A percentile compares a stretch with the other conserved stretches of the same genome.
Evolutionary conservation across 352 stramenopile species (phyloP).

Genomic region (Blastocystis sp.): DNA sequence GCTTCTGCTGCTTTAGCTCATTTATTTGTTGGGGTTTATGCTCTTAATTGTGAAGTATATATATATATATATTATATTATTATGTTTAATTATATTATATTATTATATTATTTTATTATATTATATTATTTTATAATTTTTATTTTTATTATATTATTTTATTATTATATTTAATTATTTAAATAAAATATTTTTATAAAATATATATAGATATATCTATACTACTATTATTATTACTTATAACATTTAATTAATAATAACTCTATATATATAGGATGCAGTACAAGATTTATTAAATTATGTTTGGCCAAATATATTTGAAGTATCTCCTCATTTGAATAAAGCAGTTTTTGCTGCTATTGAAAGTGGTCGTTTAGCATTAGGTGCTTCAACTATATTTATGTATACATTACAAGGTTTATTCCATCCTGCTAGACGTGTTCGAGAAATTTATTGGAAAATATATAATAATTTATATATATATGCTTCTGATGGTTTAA

Average conservation of each 20-base stretch:
- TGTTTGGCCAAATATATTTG: slow-evolving; percentile 99
- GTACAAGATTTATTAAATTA: slow-evolving; percentile 91
- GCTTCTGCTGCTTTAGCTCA: slow-evolving; percentile 89
- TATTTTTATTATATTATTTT: no score
- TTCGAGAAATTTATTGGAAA: slow-evolving; percentile 98
- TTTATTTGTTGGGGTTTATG: slow-evolving; percentile 76
- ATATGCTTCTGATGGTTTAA: slow-evolving; percentile 81
- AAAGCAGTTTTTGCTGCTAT: slow-evolving; percentile 93
- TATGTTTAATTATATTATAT: no score
- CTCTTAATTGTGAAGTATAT: slow-evolving; percentile 88
- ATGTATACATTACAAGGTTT: slow-evolving; percentile 89
- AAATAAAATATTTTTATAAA: no score
- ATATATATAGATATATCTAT: no score
- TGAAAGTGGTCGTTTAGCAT: slow-evolving; percentile 77
- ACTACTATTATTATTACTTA: no score
- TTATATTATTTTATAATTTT: no score
- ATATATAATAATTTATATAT: slow-evolving; percentile 99
- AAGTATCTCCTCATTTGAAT: slow-evolving; percentile 90
- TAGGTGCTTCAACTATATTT: slow-evolving; percentile 81
- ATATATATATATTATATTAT: no score
- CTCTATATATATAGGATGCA: no score
- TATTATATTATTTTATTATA: no score
- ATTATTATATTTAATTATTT: no score
- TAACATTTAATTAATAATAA: no score
- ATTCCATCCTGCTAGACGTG: slow-evolving; percentile 85